Percentiles rank a stretch among this genome's conserved stretches.
Evolutionary conservation across 1,284 basidiomycete genomes (phyloP).

Genomic region (Ustilago hordei): DNA sequence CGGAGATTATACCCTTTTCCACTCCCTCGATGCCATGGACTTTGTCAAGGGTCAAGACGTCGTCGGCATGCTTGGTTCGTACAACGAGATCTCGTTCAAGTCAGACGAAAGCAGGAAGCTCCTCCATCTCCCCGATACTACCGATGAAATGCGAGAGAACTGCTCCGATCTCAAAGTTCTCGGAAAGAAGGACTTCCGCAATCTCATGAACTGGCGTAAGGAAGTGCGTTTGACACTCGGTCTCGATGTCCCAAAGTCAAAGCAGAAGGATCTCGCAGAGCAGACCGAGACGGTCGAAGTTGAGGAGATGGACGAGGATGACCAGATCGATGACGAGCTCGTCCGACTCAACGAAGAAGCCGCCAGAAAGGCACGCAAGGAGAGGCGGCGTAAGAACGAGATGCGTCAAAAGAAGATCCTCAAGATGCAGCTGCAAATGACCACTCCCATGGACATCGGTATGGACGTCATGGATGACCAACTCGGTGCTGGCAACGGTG

Average conservation of each 20-base stretch:
- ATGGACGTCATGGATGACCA: conserved; percentile 74
- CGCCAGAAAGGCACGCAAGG: conserved; percentile 80
- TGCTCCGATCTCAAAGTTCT: conserved; percentile 94
- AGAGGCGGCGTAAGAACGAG: conserved; percentile 89
- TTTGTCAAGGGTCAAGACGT: conserved; percentile 76
- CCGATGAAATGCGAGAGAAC: conserved; percentile 82
- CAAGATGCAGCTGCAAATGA: conserved; percentile 97
- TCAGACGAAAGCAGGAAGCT: conserved; percentile 78
- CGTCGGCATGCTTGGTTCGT: conserved; percentile 82
- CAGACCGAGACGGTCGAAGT: conserved; percentile 72
- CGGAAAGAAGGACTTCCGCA: conserved; percentile 96
- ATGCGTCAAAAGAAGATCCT: conserved; percentile 87
- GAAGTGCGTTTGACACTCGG: conserved; percentile 79
- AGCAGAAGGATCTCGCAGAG: conserved; percentile 50
- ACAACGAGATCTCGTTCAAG: conserved; percentile 84
- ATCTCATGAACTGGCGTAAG: conserved; percentile 84
- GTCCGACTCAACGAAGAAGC: conserved; percentile 85
- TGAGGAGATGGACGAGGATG: conserved; percentile 73
- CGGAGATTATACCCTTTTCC: conserved; percentile 91
- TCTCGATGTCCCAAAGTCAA: conserved; percentile 52
- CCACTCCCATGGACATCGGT: conserved; percentile 93
- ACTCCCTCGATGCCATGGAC: conserved; percentile 78
- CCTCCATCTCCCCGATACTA: conserved; percentile 75
- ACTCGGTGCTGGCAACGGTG: conserved; percentile 54
- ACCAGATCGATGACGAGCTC: conserved; percentile 80